Conservation (phyloP, 768 basidiomycete species). For the Lactarius sanguifluus region DNA sequence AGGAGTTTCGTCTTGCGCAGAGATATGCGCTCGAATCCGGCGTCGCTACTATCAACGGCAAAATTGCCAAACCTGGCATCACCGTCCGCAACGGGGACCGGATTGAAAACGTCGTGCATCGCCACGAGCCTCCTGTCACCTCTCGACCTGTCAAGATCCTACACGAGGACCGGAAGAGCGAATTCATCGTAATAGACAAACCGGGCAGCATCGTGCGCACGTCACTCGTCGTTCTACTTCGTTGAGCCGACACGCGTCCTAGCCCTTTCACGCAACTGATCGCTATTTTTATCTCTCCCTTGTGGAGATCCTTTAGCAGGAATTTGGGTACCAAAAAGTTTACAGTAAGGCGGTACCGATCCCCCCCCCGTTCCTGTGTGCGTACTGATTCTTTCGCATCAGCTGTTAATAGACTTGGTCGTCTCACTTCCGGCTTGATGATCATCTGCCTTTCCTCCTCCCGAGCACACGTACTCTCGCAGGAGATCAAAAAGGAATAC, state of each 20-base stretch:
- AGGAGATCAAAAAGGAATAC: constrained; percentile 91
- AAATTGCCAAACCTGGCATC: constrained; percentile 71
- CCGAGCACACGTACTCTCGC: constrained; percentile 67
- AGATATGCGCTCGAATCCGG: constrained; percentile 80
- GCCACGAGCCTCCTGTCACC: constrained; percentile 97
- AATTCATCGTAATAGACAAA: constrained; percentile 93
- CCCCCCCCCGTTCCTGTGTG: background rate
- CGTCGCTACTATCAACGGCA: constrained; percentile 94
- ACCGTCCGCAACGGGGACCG: constrained; percentile 85
- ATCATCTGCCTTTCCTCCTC: constrained; percentile 76
- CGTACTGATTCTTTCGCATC: constrained; percentile 7
- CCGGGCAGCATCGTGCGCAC: constrained; percentile 90
- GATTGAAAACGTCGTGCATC: constrained; percentile 92
- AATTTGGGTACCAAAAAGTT: constrained; percentile 77
- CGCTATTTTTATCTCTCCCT: constrained; percentile 88
- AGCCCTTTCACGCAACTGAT: constrained; percentile 93
- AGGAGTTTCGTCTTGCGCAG: constrained; percentile 35
- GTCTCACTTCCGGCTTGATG: constrained; percentile 94
- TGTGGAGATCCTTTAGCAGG: constrained; percentile 79
- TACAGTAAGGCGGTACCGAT: constrained; percentile 60
- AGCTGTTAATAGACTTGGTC: constrained; percentile 95
- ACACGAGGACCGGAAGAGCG: constrained; percentile 70
- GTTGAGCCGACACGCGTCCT: constrained; percentile 2
- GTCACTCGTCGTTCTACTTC: constrained; percentile 23
- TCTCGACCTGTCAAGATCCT: constrained; percentile 79